phyloP scores from a whole-genome alignment of 2,329 filamentous ascomycete species.

The Onygenales sp. region DNA sequence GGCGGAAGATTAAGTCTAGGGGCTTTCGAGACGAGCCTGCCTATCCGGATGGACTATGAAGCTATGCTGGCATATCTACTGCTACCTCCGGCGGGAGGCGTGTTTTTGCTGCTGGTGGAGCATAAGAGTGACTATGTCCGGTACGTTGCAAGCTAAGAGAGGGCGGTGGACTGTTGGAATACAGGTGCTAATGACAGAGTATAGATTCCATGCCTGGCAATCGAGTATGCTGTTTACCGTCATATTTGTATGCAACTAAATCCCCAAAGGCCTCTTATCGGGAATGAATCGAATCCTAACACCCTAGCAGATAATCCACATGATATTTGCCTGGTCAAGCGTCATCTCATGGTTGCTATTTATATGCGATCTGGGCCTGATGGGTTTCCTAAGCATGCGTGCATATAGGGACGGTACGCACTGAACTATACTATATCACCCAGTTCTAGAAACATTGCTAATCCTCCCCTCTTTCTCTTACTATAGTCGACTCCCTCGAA shows the following conservation, averaged over 20 bases:
- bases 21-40: slow-evolving; percentile 79
- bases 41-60: slow-evolving; percentile 79
- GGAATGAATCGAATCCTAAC: slow-evolving; percentile 6
- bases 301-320: slow-evolving; percentile 57
- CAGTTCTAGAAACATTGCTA: background rate
- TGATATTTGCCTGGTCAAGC: slow-evolving; percentile 76
- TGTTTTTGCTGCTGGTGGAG: slow-evolving; percentile 76
- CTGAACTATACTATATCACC: background rate
- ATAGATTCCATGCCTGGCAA: slow-evolving; percentile 94
- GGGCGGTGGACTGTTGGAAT: background rate
- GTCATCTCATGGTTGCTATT: slow-evolving; percentile 80
- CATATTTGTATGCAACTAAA: slow-evolving; percentile 39
- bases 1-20: slow-evolving; percentile 58
- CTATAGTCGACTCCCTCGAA: slow-evolving; percentile 50
- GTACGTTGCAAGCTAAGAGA: slow-evolving; percentile 35
- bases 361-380: slow-evolving; percentile 62
- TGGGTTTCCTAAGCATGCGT: slow-evolving; percentile 64
- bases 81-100: slow-evolving; percentile 75
- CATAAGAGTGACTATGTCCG: slow-evolving; percentile 95
- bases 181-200: slow-evolving; percentile 3
- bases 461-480: background rate
- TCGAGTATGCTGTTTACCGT: slow-evolving; percentile 72
- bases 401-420: slow-evolving; percentile 73
- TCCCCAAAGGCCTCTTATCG: background rate
- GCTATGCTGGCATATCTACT: slow-evolving; percentile 81